phyloP scores from a whole-genome alignment of 2,329 filamentous ascomycete genomes.

The Colletotrichum kahawae region DNA sequence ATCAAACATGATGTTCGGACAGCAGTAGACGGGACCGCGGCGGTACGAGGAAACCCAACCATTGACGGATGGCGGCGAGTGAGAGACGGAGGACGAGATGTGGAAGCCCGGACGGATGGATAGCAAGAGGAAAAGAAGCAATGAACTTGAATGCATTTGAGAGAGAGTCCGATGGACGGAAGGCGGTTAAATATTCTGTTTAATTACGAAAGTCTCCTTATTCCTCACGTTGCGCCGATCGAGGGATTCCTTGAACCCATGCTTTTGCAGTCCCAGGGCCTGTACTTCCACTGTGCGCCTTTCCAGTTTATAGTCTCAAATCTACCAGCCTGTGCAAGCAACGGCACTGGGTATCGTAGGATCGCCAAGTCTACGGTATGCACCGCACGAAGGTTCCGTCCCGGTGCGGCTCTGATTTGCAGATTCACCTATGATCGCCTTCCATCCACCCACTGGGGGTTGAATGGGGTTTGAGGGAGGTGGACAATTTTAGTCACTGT shows the following conservation, averaged over 20 bases:
- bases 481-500: not conserved
- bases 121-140: constrained; percentile 24
- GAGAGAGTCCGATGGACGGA: constrained; percentile 18
- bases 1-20: constrained; percentile 18
- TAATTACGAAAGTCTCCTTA: constrained; percentile 25
- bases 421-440: not conserved
- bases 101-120: constrained; percentile 17
- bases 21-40: not conserved
- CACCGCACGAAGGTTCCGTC: not conserved
- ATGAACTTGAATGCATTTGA: constrained; percentile 24
- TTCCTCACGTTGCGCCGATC: not conserved
- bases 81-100: not conserved
- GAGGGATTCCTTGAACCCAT: not conserved
- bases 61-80: not conserved
- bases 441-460: not conserved
- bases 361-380: not conserved
- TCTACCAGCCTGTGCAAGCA: not conserved
- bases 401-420: not conserved
- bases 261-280: not conserved
- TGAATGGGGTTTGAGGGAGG: not conserved
- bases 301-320: not conserved
- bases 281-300: not conserved
- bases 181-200: constrained; percentile 24
- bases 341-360: not conserved
- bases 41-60: not conserved